These are phyloP conservation scores for Kwoniella botswanensis DNA, from an alignment of 768 basidiomycete genomes.

Conservation along the genomic window DNA sequence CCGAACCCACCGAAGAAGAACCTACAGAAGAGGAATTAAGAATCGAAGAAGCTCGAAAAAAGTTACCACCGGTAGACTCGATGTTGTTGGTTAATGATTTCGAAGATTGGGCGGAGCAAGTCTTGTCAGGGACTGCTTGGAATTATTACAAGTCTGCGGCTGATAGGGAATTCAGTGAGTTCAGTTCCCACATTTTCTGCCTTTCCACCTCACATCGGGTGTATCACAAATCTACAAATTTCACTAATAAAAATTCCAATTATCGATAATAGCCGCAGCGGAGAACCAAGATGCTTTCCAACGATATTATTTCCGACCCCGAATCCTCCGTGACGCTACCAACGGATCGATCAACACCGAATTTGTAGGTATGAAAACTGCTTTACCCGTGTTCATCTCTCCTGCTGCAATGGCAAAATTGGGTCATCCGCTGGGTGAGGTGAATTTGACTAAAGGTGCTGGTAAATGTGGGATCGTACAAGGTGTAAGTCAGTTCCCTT, in stretches of 20 bases:
- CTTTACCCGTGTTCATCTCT: constrained; percentile 52
- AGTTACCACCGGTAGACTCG: constrained; percentile 49
- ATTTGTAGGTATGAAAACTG: constrained; percentile 49
- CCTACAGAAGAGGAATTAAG: constrained; percentile 56
- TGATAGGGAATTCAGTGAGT: constrained; percentile 52
- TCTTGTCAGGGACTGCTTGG: constrained; percentile 58
- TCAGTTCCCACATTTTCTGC: too few species aligned
- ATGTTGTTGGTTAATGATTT: constrained; percentile 59
- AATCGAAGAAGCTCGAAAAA: constrained; percentile 48
- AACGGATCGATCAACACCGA: constrained; percentile 35
- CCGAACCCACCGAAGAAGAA: constrained; percentile 25
- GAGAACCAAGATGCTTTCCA: constrained; percentile 56
- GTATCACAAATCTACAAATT: too few species aligned
- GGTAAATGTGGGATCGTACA: constrained; percentile 74
- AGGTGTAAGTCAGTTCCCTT: constrained; percentile 55
- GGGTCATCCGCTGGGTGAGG: constrained; percentile 84
- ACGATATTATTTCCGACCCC: constrained; percentile 56
- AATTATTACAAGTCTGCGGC: constrained; percentile 58
- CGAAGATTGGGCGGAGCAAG: constrained; percentile 58
- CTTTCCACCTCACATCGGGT: too few species aligned
- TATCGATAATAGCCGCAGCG: constrained; percentile 33
- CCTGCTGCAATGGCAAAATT: constrained; percentile 61
- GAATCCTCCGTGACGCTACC: constrained; percentile 39
- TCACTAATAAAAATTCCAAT: background rate
- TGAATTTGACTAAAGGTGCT: constrained; percentile 76